Percentiles rank a stretch among this genome's conserved stretches.
These are phyloP conservation scores for Candida taoyuanica DNA, from an alignment of 805 yeast genomes.

Conservation along the genomic window DNA sequence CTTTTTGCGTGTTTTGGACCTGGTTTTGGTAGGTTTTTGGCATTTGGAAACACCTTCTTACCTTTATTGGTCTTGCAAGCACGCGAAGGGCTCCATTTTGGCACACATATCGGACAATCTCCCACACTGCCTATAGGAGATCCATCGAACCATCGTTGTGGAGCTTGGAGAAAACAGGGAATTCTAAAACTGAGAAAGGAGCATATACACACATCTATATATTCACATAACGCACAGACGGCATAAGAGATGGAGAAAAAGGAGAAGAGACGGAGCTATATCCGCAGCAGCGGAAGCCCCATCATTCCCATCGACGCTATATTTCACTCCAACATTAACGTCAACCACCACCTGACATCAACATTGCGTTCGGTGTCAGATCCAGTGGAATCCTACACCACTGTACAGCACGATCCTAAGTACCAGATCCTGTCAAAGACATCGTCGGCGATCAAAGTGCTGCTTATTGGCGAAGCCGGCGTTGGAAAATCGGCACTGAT, in stretches of 20 bases:
- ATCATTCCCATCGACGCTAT: conserved; percentile 26
- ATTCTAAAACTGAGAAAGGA: too few species aligned
- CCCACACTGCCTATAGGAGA: background rate
- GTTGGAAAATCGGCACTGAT: conserved; percentile 47
- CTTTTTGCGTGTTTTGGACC: too few species aligned
- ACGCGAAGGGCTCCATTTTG: background rate
- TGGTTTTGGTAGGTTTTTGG: too few species aligned
- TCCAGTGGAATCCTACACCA: conserved; percentile 11
- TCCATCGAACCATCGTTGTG: too few species aligned
- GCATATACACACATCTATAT: too few species aligned
- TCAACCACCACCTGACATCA: conserved; percentile 19
- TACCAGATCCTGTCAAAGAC: conserved; percentile 16
- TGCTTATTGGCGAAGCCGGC: conserved; percentile 42
- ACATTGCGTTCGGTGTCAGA: conserved; percentile 15
- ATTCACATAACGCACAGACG: too few species aligned
- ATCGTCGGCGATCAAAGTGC: conserved; percentile 30
- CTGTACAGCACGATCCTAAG: conserved; percentile 20
- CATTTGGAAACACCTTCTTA: too few species aligned
- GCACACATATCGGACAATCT: background rate
- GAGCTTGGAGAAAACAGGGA: too few species aligned
- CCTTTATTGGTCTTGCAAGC: too few species aligned
- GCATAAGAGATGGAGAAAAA: conserved; percentile 9
- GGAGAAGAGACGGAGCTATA: conserved; percentile 24
- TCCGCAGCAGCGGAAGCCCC: conserved; percentile 25
- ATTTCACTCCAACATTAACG: conserved; percentile 22